Evolutionary conservation across 805 yeast genomes (phyloP).

Genomic region (Nakazawaea anatomiae): DNA sequence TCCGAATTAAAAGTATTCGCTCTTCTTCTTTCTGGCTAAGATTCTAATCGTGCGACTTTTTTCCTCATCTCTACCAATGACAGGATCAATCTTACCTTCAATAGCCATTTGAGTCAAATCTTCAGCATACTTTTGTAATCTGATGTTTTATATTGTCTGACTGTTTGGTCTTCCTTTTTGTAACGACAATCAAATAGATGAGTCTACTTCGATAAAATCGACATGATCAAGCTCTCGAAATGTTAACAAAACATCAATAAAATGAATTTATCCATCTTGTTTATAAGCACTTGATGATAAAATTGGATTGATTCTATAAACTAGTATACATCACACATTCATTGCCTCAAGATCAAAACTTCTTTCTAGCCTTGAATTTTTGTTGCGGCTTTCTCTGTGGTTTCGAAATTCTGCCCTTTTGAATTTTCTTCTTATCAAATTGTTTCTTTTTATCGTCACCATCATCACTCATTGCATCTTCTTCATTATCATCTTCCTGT

Average conservation of each 20-base stretch:
- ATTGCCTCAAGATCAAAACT: constrained; percentile 32
- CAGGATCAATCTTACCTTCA: constrained; percentile 94
- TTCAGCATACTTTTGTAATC: constrained; percentile 65
- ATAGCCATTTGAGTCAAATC: constrained; percentile 93
- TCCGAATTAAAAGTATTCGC: constrained; percentile 21
- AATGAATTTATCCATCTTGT: no score
- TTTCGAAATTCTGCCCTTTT: constrained; percentile 17
- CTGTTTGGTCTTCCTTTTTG: no score
- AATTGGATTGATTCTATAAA: no score
- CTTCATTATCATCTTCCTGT: constrained; percentile 8
- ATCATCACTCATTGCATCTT: constrained; percentile 34
- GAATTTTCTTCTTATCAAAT: constrained; percentile 16
- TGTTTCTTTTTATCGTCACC: constrained; percentile 17
- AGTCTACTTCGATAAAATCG: no score
- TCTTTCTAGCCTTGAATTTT: constrained; percentile 55
- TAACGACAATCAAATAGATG: no score
- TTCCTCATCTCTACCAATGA: constrained; percentile 98
- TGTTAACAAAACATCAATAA: no score
- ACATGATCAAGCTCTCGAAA: no score
- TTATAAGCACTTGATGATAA: no score
- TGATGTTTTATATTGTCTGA: no score
- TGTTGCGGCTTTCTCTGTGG: constrained; percentile 28
- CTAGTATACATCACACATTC: neutral
- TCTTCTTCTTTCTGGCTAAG: constrained; percentile 93
- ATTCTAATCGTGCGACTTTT: constrained; percentile 93